Base-by-base conservation (phyloP, 2,329 filamentous ascomycete species). In the Verticillium longisporum region DNA sequence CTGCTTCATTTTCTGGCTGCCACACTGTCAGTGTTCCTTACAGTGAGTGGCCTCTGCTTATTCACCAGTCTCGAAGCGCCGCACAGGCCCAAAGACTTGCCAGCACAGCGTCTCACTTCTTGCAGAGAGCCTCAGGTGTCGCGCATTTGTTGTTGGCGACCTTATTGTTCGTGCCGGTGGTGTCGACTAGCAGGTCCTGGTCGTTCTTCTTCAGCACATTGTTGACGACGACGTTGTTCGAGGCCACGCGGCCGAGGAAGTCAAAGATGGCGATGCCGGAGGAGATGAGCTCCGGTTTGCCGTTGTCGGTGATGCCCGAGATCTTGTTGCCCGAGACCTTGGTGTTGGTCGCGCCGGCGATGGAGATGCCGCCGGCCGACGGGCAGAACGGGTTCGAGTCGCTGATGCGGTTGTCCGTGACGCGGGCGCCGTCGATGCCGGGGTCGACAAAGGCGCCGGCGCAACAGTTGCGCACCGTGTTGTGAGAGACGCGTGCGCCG, bases 361-460 rank as follows among this genome's bases (percentile, higher is more conserved):
- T 56, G 6, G 68, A 37, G 31, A 75, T 69, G 0, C 72, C 73
- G 0, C 57, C 63, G 6, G 58, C 58, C 6, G 60, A 61, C 4
- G 34, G 62, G 7, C 66, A 70, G 0, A 3, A 3, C 1, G 61
- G 50, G 26, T 69, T 68, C 1, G 66, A 60, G 10, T 63, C 41
- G 2, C 61, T 62, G 58, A 76, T 54, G 4, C 68, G 58, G 62
- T 76, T 75, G 55, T 71, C 62, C 6, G 60, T 59, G 53, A 77
- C 60, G 36, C 68, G 65, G 38, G 71, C 72, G 10, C 68, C 64
- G 18, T 66, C 64, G 10, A 74, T 66, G 5, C 64, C 64, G 1
- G 73, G 73, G 33, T 77, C 73, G 26, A 75, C 67, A 58, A 70
- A 72, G 34, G 69, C 65, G 2, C 70, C 75, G 34, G 66, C 62